phyloP scores from a whole-genome alignment of 176 grass and related monocot genomes.

The Paspalum vaginatum region DNA sequence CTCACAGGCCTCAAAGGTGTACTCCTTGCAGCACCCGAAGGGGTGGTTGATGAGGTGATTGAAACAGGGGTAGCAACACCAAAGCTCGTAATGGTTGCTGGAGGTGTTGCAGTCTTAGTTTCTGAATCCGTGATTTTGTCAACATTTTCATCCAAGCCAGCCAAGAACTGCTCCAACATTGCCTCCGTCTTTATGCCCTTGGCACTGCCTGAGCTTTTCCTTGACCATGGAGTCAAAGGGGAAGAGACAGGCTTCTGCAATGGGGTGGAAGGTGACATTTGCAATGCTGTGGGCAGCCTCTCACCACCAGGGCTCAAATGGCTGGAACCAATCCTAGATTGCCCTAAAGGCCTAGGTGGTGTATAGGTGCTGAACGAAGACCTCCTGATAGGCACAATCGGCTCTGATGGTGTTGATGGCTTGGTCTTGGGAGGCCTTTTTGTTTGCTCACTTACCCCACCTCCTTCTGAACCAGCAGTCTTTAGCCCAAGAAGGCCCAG shows the following conservation, averaged over 20 bases:
- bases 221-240: constrained; percentile 87
- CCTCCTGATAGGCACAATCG: constrained; percentile 76
- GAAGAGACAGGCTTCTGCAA: constrained; percentile 62
- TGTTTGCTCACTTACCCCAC: constrained; percentile 41
- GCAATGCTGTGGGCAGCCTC: constrained; percentile 51
- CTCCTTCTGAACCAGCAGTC: constrained; percentile 13
- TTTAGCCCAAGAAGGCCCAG: constrained; percentile 67
- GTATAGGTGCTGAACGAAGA: constrained; percentile 77
- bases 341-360: constrained; percentile 46
- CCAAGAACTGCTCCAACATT: constrained; percentile 82
- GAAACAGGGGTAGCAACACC: constrained; percentile 72
- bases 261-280: constrained; percentile 67
- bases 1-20: constrained; percentile 83
- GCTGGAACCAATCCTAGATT: constrained; percentile 55
- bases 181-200: constrained; percentile 91
- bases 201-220: constrained; percentile 67
- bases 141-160: constrained; percentile 70
- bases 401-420: constrained; percentile 61
- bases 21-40: constrained; percentile 73
- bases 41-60: constrained; percentile 54
- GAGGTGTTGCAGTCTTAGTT: constrained; percentile 58
- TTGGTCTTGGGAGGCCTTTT: constrained; percentile 84
- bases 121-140: constrained; percentile 64
- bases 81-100: constrained; percentile 54
- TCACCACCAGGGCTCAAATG: constrained; percentile 63